Conservation (phyloP, 129 eudicot genomes). For the Chrysanthemum lavandulifolium region DNA sequence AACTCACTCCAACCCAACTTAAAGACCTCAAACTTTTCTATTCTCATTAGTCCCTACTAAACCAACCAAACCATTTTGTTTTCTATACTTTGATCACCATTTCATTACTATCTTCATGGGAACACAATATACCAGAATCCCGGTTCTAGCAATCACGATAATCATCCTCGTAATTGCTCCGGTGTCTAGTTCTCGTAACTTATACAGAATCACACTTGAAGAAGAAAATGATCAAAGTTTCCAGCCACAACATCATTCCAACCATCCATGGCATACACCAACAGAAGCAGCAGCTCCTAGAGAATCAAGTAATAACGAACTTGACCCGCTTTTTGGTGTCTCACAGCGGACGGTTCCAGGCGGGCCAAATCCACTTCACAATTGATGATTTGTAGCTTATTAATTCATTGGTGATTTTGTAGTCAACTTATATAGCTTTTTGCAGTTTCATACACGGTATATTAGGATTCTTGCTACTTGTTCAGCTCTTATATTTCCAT, state of each 20-base stretch:
- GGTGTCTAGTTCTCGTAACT: slow-evolving; percentile 39
- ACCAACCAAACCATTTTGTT: slow-evolving; percentile 14
- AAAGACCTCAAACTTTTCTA: slow-evolving; percentile 23
- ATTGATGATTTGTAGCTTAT: slow-evolving; percentile 54
- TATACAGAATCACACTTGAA: slow-evolving; percentile 26
- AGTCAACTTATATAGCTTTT: slow-evolving; percentile 30
- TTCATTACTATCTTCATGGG: slow-evolving; percentile 43
- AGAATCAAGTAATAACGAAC: slow-evolving; percentile 24
- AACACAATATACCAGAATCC: slow-evolving; percentile 20
- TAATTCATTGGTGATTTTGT: slow-evolving; percentile 16
- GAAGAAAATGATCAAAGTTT: slow-evolving; percentile 18
- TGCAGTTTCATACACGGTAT: slow-evolving; percentile 41
- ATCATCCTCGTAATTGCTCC: slow-evolving; percentile 33
- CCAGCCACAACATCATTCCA: slow-evolving; percentile 26
- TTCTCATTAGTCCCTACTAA: slow-evolving; percentile 24
- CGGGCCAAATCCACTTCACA: slow-evolving; percentile 95
- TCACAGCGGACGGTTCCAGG: slow-evolving; percentile 60
- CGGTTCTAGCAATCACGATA: slow-evolving; percentile 35
- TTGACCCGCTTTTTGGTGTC: slow-evolving; percentile 33
- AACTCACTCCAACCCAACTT: slow-evolving; percentile 24
- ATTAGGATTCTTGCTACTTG: slow-evolving; percentile 23
- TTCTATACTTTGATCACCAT: slow-evolving; percentile 13
- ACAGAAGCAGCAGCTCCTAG: slow-evolving; percentile 38
- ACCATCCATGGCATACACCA: slow-evolving; percentile 36
- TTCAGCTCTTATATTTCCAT: slow-evolving; percentile 20